Base-by-base conservation (phyloP, 768 basidiomycete species). In the Agaricus blazei region DNA sequence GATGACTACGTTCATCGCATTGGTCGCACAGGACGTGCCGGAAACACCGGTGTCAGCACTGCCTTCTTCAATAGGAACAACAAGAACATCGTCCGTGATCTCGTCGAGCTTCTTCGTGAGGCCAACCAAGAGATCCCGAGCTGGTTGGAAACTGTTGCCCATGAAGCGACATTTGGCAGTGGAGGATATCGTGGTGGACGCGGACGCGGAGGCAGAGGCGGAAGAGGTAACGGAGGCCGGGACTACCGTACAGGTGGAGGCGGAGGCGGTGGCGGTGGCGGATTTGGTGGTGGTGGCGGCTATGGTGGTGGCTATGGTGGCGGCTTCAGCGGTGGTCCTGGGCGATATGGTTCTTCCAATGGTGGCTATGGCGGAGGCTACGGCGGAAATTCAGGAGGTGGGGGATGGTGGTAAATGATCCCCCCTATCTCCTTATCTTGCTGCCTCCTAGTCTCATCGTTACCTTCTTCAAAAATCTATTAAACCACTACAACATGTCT, bases 1-100 rank as follows among this genome's bases (percentile, higher is more conserved):
- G 97, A 98, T 66, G 97, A 99, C 72, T 99, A 98, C 72, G 95
- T 98, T 45, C 95, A 98, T 69, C 94, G 93, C 65, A 96, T 95
- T 64, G 93, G 93, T 78, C 90, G 94, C 78, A 96, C 94, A 12
- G 97, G 97, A 44, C 95, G 97, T 82, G 97, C 97, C 8, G 97
- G 97, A 48, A 99, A 99, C 78, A 92, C 89, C 9, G 97, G 97
- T 77, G 81, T 87, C 60, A 87, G 90, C 26, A 99, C 97, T 12
- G 93, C 96, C 4, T 98, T 99, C 80, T 93, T 93, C 80, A 93
- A 93, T 68, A 82, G 92, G 12, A 88, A 89, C 52, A 98, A 97
- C 76, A 87, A 86, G 69, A 89, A 90, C 69, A 94, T 98, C 58
- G 93, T 90, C 53, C 83, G 87, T 54, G 95, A 97, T 64, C 78